phyloP scores from a whole-genome alignment of 2,329 filamentous ascomycete genomes.

The Fusarium brachygibbosum region DNA sequence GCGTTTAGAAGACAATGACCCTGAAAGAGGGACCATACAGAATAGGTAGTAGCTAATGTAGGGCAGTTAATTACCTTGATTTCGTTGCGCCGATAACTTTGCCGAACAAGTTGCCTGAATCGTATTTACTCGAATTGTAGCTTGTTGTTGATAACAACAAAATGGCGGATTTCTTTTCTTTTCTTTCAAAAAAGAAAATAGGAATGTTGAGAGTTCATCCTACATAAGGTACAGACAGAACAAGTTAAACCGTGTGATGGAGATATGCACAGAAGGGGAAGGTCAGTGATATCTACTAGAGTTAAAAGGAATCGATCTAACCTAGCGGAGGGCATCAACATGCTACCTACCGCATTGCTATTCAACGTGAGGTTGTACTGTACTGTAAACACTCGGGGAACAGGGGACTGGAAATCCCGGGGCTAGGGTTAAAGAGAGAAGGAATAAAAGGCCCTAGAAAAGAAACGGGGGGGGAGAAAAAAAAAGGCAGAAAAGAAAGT shows the following conservation, averaged over 20 bases:
- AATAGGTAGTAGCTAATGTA: background rate
- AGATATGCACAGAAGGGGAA: conserved; percentile 39
- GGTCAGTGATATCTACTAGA: conserved; percentile 15
- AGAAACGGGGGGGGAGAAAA: background rate
- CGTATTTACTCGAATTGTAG: conserved; percentile 1
- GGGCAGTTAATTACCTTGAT: background rate
- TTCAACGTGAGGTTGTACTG: background rate
- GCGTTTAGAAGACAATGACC: conserved; percentile 13
- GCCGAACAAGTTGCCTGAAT: background rate
- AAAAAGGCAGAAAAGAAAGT: background rate
- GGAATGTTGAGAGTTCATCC: background rate
- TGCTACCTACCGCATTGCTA: background rate
- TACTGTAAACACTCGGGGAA: conserved; percentile 30
- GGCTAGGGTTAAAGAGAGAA: conserved; percentile 23
- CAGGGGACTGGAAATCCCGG: conserved; percentile 32
- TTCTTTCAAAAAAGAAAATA: background rate
- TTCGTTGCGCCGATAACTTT: background rate
- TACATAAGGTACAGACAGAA: too few species aligned
- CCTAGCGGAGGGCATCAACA: conserved; percentile 14
- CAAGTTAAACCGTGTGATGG: conserved; percentile 5
- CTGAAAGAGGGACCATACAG: conserved; percentile 15
- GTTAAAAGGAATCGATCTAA: conserved; percentile 18
- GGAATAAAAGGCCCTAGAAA: conserved; percentile 8
- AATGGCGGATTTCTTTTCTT: background rate
- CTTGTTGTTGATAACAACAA: background rate